These are phyloP conservation scores for Verticillium nonalfalfae DNA, from an alignment of 2,329 filamentous ascomycete species.

Conservation along the genomic window DNA sequence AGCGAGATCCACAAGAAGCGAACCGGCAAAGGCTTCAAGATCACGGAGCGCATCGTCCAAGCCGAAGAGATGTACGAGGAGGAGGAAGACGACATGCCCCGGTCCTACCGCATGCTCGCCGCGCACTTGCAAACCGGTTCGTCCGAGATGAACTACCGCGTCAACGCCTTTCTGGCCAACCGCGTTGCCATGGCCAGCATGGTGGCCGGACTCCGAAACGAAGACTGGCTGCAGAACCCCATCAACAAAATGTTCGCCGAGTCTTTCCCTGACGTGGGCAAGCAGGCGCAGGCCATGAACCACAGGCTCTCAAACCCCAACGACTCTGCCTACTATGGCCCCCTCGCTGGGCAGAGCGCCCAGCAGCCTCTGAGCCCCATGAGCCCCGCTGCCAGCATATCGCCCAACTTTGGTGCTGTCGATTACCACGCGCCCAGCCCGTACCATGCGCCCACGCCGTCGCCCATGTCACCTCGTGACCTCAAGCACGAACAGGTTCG, in stretches of 20 bases:
- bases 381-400: constrained; percentile 1
- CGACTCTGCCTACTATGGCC: constrained; percentile 8
- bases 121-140: constrained; percentile 56
- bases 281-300: constrained; percentile 18
- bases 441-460: constrained; percentile 2
- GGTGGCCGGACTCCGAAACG: constrained; percentile 23
- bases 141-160: constrained; percentile 53
- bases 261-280: constrained; percentile 33
- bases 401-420: constrained; percentile 3
- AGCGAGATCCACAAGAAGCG: constrained; percentile 87
- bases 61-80: constrained; percentile 97
- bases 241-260: constrained; percentile 40
- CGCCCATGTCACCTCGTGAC: constrained; percentile 13
- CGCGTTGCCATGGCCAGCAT: constrained; percentile 35
- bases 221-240: constrained; percentile 35
- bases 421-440: constrained; percentile 14
- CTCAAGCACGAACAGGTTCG: constrained; percentile 1
- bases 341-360: background rate
- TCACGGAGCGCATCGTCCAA: constrained; percentile 70
- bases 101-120: constrained; percentile 58
- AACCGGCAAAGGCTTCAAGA: constrained; percentile 74
- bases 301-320: constrained; percentile 7
- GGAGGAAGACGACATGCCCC: constrained; percentile 74
- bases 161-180: constrained; percentile 42
- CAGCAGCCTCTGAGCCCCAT: background rate